Evolutionary conservation across 768 basidiomycete genomes (phyloP), one percentile per base, ranked within the genome.

Genomic region (Inosperma sp.): DNA sequence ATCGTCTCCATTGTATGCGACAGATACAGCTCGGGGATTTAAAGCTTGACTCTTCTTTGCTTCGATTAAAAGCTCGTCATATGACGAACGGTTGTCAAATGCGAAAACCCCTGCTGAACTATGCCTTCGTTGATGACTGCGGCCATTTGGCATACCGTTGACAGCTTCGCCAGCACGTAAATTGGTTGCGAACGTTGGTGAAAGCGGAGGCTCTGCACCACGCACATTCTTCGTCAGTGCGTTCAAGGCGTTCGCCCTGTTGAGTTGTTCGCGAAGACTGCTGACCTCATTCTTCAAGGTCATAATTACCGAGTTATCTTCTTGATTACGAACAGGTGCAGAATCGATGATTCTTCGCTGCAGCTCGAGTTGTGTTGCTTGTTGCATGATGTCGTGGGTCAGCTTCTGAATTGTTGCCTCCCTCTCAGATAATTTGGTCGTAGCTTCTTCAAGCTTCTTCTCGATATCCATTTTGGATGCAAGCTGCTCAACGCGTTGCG

Each of bases 271-370:
- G 52, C 93, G 90, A 25, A 98, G 78, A 60, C 73, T 86, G 68
- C 86, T 84, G 58, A 99, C 86, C 74, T 99, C 96, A 58, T 82
- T 88, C 68, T 95, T 93, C 59, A 99, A 80, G 0, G 86, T 86
- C 56, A 83, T 73, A 55, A 98, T 92, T 34, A 95, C 86, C 13
- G 88, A 86, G 56, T 74, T 83, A 62, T 97, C 93, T 58, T 96
- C 94, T 4, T 80, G 78, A 40, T 79, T 84, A 56, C 84, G 81
- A 39, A 72, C 68, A 5, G 88, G 84, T 0, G 80, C 72, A 46
- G 68, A 60, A 40, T 91, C 89, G 29, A 86, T 74, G 12, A 80
- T 70, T 56, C 81, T 84, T 63, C 90, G 85, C 63, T 86, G 86
- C 14, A 75, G 65, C 61, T 94, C 93, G 21, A 97, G 73, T 60